Conservation (phyloP, 352 stramenopile species). For the Phytophthora hybrid region DNA sequence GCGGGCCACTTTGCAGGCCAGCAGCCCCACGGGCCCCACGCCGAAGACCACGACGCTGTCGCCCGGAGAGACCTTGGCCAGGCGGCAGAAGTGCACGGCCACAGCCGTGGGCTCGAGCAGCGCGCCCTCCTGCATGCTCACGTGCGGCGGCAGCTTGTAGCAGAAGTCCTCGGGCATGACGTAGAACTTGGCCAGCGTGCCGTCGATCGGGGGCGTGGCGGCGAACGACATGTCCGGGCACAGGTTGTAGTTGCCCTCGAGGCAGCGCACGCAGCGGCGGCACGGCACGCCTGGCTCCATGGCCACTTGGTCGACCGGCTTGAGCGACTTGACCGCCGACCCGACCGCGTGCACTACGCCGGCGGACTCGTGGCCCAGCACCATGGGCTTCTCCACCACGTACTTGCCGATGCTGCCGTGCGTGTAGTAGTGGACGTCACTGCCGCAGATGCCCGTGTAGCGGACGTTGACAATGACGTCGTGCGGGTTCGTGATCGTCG, state of each 20-base stretch:
- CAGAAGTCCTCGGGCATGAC: slow-evolving; percentile 38
- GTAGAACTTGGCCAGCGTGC: slow-evolving; percentile 42
- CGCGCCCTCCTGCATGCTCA: slow-evolving; percentile 37
- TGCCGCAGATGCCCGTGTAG: slow-evolving; percentile 43
- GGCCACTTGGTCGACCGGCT: slow-evolving; percentile 34
- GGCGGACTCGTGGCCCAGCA: slow-evolving; percentile 38
- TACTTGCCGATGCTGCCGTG: slow-evolving; percentile 41
- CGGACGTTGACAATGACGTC: slow-evolving; percentile 37
- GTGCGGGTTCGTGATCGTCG: slow-evolving; percentile 33
- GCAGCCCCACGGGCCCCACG: slow-evolving; percentile 35
- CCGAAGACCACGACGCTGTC: slow-evolving; percentile 42
- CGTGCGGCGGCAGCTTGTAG: slow-evolving; percentile 35
- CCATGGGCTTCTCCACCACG: slow-evolving; percentile 38
- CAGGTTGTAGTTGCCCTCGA: slow-evolving; percentile 37
- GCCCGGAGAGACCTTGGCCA: slow-evolving; percentile 39
- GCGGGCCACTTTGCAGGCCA: slow-evolving; percentile 41
- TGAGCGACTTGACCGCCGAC: slow-evolving; percentile 33
- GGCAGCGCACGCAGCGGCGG: slow-evolving; percentile 33
- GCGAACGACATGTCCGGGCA: slow-evolving; percentile 40
- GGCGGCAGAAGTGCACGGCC: slow-evolving; percentile 39
- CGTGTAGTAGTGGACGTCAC: slow-evolving; percentile 45
- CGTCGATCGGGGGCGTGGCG: slow-evolving; percentile 33
- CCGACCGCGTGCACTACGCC: slow-evolving; percentile 39
- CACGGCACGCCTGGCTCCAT: slow-evolving; percentile 38
- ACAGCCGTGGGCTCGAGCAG: slow-evolving; percentile 40